These are phyloP conservation scores for Hypomyces rosellus DNA, from an alignment of 2,329 filamentous ascomycete species.

Conservation along the genomic window DNA sequence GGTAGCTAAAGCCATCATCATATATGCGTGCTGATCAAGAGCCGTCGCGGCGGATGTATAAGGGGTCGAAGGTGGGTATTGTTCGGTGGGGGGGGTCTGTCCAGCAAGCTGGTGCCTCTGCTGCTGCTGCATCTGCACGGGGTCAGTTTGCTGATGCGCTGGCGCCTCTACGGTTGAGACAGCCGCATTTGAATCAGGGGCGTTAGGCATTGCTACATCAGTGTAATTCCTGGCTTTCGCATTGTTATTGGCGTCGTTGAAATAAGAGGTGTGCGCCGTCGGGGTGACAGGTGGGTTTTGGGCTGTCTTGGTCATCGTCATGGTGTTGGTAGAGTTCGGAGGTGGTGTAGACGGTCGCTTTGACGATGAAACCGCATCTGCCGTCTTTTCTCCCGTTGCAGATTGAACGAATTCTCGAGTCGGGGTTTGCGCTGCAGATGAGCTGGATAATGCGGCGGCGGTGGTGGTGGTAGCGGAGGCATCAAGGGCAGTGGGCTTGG, in stretches of 20 bases:
- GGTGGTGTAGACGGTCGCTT: slow-evolving; percentile 12
- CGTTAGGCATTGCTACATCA: slow-evolving; percentile 16
- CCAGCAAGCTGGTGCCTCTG: slow-evolving; percentile 11
- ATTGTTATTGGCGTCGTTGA: not conserved
- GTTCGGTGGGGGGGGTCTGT: slow-evolving; percentile 17
- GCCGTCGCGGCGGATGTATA: slow-evolving; percentile 27
- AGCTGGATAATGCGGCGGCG: not conserved
- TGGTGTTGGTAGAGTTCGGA: slow-evolving; percentile 4
- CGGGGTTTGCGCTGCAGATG: slow-evolving; percentile 1
- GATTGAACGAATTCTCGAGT: not conserved
- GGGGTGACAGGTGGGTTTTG: slow-evolving; percentile 5
- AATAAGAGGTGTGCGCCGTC: not conserved
- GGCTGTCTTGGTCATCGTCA: slow-evolving; percentile 1
- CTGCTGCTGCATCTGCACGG: slow-evolving; percentile 13
- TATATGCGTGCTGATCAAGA: slow-evolving; percentile 34
- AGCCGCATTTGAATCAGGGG: slow-evolving; percentile 6
- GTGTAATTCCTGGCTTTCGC: not conserved
- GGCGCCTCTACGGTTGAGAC: slow-evolving; percentile 7
- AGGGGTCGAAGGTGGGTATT: slow-evolving; percentile 26
- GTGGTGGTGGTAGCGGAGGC: not conserved
- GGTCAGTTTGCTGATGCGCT: slow-evolving; percentile 1
- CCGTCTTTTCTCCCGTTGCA: not conserved
- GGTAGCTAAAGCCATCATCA: slow-evolving; percentile 40
- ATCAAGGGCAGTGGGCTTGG: not conserved
- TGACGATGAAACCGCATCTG: not conserved